Conservation (phyloP, 768 basidiomycete genomes). For the Kwoniella europaea region DNA sequence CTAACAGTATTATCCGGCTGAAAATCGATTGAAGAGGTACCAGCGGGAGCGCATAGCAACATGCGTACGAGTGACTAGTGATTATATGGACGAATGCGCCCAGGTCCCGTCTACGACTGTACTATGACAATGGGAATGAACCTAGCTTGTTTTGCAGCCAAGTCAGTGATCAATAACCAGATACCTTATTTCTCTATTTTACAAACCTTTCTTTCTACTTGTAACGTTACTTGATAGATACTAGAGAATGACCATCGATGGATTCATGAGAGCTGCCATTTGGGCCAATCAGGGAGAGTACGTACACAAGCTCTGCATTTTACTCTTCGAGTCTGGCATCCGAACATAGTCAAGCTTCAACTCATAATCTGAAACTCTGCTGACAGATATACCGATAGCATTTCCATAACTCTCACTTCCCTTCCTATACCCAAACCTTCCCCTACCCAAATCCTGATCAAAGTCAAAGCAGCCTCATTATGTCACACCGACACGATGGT, state of each 20-base stretch:
- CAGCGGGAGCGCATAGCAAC: background rate
- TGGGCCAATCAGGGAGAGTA: background rate
- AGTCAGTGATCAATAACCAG: no score
- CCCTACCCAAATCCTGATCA: conserved; percentile 15
- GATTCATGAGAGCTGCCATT: background rate
- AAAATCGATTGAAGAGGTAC: background rate
- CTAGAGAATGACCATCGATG: background rate
- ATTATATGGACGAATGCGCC: background rate
- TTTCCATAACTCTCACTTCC: background rate
- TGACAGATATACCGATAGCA: background rate
- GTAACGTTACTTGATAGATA: background rate
- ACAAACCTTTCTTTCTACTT: background rate
- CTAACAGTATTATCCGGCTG: no score
- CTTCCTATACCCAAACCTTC: conserved; percentile 9
- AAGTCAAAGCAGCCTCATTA: conserved; percentile 24
- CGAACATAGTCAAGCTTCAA: no score
- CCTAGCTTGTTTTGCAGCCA: no score
- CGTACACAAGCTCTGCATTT: background rate
- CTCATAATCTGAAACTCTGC: no score
- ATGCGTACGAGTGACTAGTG: no score
- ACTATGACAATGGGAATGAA: no score
- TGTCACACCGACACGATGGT: conserved; percentile 29
- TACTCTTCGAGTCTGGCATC: no score
- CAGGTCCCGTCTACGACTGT: no score
- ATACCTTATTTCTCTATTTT: no score